Evolutionary conservation across 2,329 filamentous ascomycete species (phyloP), one percentile per base, ranked within the genome.

Genomic region (Hypoxylon sp.): DNA sequence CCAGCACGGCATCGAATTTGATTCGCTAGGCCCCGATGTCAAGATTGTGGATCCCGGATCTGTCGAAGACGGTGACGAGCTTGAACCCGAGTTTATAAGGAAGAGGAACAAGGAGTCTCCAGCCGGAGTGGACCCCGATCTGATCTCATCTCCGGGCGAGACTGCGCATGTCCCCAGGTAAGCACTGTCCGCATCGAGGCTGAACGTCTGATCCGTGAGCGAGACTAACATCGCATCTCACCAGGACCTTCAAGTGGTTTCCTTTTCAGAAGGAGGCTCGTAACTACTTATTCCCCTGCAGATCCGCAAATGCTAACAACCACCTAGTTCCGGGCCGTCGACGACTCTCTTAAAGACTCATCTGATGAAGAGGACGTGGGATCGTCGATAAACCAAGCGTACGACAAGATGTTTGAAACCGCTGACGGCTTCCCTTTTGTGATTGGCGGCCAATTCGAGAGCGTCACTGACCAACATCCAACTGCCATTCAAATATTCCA

Each of bases 1-100:
- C 55, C 84, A 90, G 75, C 83, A 92, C 71, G 85, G 88, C 52
- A 86, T 93, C 72, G 78, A 83, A n/a, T 92, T 93, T 69, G 87
- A 93, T 51, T 84, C 89, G 14, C 83, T 92, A 18, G 86, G 87
- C 44, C 78, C 82, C n/a, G 81, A 85, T 28, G 74, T 83, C 56
- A 81, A 77, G 73, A 73, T 79, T 64, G 75, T 74, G 40, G 77
- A 80, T 60, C 72, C 73, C 50, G 73, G 75, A 40, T 79, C 71
- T 71, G 74, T 76, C 6, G 85, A 87, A 65, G 85, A 87, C 60
- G 82, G 87, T 16, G 83, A 85, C 58, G 85, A 87, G 56, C 77
- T 87, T 16, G 84, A 87, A 67, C 80, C 84, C 61, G 85, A 86
- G 66, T 84, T 87, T 69, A 83, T 84, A 67, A 83, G 80, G 2